Evolutionary conservation across 805 yeast species (phyloP), one percentile per base, ranked within the genome.

Genomic region (Metschnikowia similis): DNA sequence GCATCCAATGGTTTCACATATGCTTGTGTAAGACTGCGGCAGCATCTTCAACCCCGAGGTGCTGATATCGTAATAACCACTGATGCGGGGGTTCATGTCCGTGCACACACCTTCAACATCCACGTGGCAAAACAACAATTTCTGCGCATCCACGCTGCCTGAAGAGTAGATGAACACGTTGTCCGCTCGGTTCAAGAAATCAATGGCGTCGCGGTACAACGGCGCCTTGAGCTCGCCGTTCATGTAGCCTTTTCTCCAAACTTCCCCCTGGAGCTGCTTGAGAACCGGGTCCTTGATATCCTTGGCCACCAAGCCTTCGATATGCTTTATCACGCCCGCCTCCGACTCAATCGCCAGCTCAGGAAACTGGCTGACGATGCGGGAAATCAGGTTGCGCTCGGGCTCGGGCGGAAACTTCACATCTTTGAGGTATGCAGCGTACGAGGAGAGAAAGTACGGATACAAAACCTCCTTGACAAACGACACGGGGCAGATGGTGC

Each of bases 401-500:
- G 29, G 31, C 2, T 35, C n/a, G 3, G 56, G 35, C 27, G 56
- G 73, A 59, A 64, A 71, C 50, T 41, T 30, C 62, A 49, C 8
- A 56, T 48, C 2, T 56, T 47, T 41, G 29, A 61, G 82, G 58
- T 14, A 75, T 50, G 1, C 60, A 8, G 35, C 87, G 83, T 26
- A 83, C 58, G 77, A 66, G 3, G 63, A 47, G 3, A 84, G 63
- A 55, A 94, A 91, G 62, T 80, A 90, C 0, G 97, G 97, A 66
- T 82, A 85, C 32, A 91, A 68, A 2, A 71, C 74, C 29, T 87
- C 90, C 58, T 87, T 86, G 38, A 91, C 98, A 62, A 91, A 91
- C 1, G 91, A 77, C 17, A 91, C 90, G 3, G 97, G 91, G 62
- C 97, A 91, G 30, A 91, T 83, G 0, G 97, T 91, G 14, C 98